These are phyloP conservation scores for Pythium pyrilobum DNA, from an alignment of 352 stramenopile species.

Conservation along the genomic window DNA sequence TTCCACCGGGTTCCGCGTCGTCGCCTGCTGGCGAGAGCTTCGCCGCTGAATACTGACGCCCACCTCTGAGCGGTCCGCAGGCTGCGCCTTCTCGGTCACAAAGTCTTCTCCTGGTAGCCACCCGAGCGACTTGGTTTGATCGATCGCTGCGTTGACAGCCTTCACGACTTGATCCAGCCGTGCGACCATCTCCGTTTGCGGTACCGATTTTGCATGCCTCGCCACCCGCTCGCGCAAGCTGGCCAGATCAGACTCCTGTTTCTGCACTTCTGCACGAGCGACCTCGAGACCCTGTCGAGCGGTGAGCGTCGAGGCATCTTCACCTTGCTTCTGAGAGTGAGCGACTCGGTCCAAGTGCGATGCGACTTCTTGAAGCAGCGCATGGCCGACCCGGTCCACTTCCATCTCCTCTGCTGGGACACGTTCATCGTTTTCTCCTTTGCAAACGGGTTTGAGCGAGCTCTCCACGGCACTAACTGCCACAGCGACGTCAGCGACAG, in stretches of 20 bases:
- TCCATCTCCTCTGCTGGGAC: neutral
- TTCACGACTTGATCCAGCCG: neutral
- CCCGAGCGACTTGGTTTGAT: too few relatives aligned
- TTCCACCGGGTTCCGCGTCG: neutral
- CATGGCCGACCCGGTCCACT: slow-evolving; percentile 9
- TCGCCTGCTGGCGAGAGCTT: too few relatives aligned
- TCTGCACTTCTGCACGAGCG: too few relatives aligned
- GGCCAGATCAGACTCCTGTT: too few relatives aligned
- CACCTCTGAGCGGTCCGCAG: too few relatives aligned
- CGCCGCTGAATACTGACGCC: too few relatives aligned
- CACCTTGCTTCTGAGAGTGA: neutral
- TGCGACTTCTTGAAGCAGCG: neutral
- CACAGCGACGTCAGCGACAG: slow-evolving; percentile 8
- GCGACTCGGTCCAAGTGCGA: neutral
- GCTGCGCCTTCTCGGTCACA: too few relatives aligned
- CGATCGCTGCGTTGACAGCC: neutral
- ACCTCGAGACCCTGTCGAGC: too few relatives aligned
- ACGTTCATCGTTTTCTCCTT: neutral
- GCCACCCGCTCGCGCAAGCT: too few relatives aligned
- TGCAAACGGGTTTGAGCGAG: neutral
- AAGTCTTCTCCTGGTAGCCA: too few relatives aligned
- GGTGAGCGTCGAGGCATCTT: neutral
- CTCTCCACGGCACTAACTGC: slow-evolving; percentile 8
- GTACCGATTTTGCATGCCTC: neutral
- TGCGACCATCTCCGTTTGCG: neutral